Conservation (phyloP, 83 land plant genomes). For the Picea mariana region DNA sequence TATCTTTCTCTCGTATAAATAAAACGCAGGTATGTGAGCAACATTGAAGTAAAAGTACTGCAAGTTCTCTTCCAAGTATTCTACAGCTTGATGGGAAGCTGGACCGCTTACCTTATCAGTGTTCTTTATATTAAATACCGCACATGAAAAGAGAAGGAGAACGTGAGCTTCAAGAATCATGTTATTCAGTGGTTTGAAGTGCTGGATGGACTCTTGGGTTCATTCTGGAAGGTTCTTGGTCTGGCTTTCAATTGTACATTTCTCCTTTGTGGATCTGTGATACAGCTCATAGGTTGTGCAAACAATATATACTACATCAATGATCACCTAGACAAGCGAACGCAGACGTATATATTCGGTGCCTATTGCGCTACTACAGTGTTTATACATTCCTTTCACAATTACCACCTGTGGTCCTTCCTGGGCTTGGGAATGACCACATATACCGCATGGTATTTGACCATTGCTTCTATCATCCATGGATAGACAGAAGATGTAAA, state of each 20-base stretch:
- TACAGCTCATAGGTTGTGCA: constrained; percentile 88
- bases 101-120: constrained; percentile 85
- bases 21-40: too few relatives aligned
- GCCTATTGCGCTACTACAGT: constrained; percentile 83
- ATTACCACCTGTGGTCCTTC: constrained; percentile 80
- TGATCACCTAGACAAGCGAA: constrained; percentile 72
- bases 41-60: too few relatives aligned
- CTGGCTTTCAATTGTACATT: constrained; percentile 87
- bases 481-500: constrained; percentile 62
- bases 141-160: constrained; percentile 77
- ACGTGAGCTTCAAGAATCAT: constrained; percentile 82
- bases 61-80: constrained; percentile 62
- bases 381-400: constrained; percentile 83
- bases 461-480: constrained; percentile 62
- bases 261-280: constrained; percentile 78
- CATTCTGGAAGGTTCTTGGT: constrained; percentile 69
- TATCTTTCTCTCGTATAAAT: too few relatives aligned
- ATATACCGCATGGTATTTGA: constrained; percentile 86
- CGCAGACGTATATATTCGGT: constrained; percentile 87
- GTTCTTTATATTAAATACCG: constrained; percentile 81
- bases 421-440: constrained; percentile 83
- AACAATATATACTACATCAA: constrained; percentile 88
- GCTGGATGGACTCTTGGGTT: constrained; percentile 76
- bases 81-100: constrained; percentile 75
- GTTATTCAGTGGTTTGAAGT: constrained; percentile 95